These are phyloP conservation scores for Cyberlindnera meyerae DNA, from an alignment of 805 yeast genomes.

Conservation along the genomic window DNA sequence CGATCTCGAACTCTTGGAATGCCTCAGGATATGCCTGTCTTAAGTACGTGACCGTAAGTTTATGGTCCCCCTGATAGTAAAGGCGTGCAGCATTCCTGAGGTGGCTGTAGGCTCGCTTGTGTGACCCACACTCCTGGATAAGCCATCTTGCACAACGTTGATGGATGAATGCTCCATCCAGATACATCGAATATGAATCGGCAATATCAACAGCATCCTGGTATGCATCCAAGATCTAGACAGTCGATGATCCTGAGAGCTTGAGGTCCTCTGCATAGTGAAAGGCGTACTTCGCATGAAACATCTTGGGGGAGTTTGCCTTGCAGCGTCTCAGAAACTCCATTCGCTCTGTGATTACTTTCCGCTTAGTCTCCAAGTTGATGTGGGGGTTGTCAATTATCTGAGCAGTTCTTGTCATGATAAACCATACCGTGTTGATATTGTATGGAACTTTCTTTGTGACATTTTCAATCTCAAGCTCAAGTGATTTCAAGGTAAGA, in stretches of 20 bases:
- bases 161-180: conserved; percentile 37
- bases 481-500: background rate
- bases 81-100: conserved; percentile 34
- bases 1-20: conserved; percentile 22
- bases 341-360: conserved; percentile 22
- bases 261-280: conserved; percentile 32
- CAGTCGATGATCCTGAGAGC: conserved; percentile 25
- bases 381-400: conserved; percentile 21
- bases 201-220: conserved; percentile 42
- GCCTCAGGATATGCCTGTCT: conserved; percentile 28
- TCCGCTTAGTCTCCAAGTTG: conserved; percentile 19
- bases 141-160: conserved; percentile 40
- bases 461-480: conserved; percentile 4
- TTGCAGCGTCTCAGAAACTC: conserved; percentile 32
- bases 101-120: conserved; percentile 33
- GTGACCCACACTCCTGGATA: conserved; percentile 13
- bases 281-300: conserved; percentile 33
- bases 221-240: conserved; percentile 39
- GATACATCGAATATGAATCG: conserved; percentile 26
- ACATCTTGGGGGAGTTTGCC: conserved; percentile 32
- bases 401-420: background rate
- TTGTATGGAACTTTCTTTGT: conserved; percentile 10
- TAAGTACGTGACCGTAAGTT: conserved; percentile 24
- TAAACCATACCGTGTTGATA: conserved; percentile 1
- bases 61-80: conserved; percentile 30